A percentile compares a stretch with the other conserved stretches of the same genome.
phyloP scores from a whole-genome alignment of 352 stramenopile species.

The Phytophthora tubulina region DNA sequence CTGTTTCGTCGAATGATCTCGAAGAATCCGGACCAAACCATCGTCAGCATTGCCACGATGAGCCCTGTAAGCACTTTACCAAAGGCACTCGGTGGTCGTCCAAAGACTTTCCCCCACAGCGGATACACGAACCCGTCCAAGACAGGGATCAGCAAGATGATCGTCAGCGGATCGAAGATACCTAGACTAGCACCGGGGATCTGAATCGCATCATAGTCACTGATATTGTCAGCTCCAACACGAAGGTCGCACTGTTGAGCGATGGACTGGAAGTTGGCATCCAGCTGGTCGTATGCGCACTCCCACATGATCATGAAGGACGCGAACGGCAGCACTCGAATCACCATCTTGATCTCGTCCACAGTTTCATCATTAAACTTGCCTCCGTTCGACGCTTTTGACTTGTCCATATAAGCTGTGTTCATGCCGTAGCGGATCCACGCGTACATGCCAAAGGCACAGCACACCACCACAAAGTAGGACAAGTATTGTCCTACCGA shows the following conservation, averaged over 20 bases:
- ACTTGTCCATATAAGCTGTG: conserved; percentile 88
- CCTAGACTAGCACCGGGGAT: conserved; percentile 81
- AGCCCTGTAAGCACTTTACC: conserved; percentile 85
- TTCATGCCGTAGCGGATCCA: conserved; percentile 88
- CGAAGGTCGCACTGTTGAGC: conserved; percentile 87
- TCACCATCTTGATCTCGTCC: conserved; percentile 89
- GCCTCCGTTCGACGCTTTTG: conserved; percentile 82
- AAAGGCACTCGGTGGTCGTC: conserved; percentile 73
- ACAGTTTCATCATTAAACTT: conserved; percentile 86
- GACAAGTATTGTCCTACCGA: conserved; percentile 76
- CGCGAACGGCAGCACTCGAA: conserved; percentile 86
- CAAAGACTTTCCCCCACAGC: conserved; percentile 60
- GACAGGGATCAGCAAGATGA: conserved; percentile 82
- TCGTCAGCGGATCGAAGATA: conserved; percentile 89
- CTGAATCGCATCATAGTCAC: conserved; percentile 52
- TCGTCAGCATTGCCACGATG: conserved; percentile 79
- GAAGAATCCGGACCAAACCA: conserved; percentile 89
- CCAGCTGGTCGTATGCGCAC: conserved; percentile 87
- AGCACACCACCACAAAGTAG: conserved; percentile 74
- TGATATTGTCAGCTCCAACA: conserved; percentile 43
- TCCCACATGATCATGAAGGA: conserved; percentile 93
- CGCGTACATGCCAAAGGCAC: conserved; percentile 80
- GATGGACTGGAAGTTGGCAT: conserved; percentile 91
- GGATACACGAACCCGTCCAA: conserved; percentile 84
- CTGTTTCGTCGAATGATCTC: conserved; percentile 75